Evolutionary conservation across 352 stramenopile genomes (phyloP), one percentile per base, ranked within the genome.

Genomic region (Globisporangium recalcitrans): DNA sequence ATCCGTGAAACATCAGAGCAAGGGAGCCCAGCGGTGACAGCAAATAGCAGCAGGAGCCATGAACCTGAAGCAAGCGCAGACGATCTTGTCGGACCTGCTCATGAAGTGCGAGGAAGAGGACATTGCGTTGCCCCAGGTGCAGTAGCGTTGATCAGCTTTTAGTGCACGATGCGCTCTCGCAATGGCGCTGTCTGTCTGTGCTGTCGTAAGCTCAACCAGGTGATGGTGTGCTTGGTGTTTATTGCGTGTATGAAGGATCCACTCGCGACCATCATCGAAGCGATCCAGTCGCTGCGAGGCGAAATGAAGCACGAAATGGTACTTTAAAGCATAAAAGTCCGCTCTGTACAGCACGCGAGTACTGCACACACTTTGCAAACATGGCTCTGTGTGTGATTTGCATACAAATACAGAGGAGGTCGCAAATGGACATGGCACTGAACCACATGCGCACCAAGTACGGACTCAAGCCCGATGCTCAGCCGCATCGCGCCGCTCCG

Each of bases 71-170:
- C 73, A 82, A 51, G 67, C 63, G 46, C 71, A 87, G 49, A 57
- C 67, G 21, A 60, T 77, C 46, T 70, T 92, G 11, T 85, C 77
- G 32, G 83, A 90, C 32, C 64, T 90, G 21, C 44, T 92, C 29
- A 72, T 85, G 63, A 78, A 85, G 65, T 90, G 80, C 60, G 77
- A 90, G 57, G 63, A 85, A 47, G 53, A 78, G 27, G 59, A 65
- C 44, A 47, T 90, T 21, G 62, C 64, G 46, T 58, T 89, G 34
- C 77, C 82, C 1, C 49, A 66, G 65, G 77, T 87, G 36, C 48
- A 14, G 36, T 47, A 14, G 22, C 1, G 5, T 1, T 27, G n/a
- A 24, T 6, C 11, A 13, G n/a, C 40, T n/a, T n/a, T 14, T 1
- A n/a, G 49, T 26, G 26, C 2, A 26, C 24, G 13, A 1, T 21